A percentile compares a stretch with the other conserved stretches of the same genome.
These are phyloP conservation scores for Mrakia blollopis DNA, from an alignment of 768 basidiomycete species.

Conservation along the genomic window DNA sequence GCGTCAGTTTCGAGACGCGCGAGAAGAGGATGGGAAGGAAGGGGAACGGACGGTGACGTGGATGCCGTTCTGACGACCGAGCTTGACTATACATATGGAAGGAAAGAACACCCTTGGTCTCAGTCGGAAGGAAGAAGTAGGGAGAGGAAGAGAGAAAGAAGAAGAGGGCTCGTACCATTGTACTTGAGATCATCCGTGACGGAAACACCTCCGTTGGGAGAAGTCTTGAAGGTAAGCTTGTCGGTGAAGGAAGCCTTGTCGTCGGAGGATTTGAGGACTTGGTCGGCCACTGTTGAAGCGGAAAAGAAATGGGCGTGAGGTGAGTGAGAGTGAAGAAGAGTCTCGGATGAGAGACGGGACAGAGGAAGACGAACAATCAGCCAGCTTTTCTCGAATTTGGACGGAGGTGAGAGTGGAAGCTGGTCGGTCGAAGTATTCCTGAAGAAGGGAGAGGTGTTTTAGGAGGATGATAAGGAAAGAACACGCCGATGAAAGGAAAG, in stretches of 20 bases:
- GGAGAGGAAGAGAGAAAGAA: neutral
- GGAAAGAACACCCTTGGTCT: neutral
- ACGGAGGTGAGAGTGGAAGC: constrained; percentile 30
- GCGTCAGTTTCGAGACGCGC: neutral
- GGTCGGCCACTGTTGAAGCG: neutral
- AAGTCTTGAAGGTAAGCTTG: constrained; percentile 43
- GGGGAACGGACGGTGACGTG: constrained; percentile 75
- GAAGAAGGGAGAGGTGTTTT: neutral
- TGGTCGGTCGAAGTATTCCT: constrained; percentile 28
- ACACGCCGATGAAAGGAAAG: neutral
- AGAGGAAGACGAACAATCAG: constrained; percentile 1
- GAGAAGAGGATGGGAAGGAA: constrained; percentile 54
- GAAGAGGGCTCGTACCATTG: constrained; percentile 56
- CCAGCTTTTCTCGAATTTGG: constrained; percentile 21
- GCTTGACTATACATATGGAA: constrained; percentile 61
- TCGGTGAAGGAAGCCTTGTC: neutral
- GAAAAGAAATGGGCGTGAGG: neutral
- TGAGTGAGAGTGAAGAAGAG: neutral
- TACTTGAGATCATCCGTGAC: constrained; percentile 86
- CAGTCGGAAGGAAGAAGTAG: neutral
- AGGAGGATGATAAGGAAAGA: neutral
- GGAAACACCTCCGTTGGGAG: constrained; percentile 71
- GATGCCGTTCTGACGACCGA: constrained; percentile 81
- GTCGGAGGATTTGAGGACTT: neutral
- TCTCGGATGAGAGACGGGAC: neutral